Evolutionary conservation across 108 stramenopile genomes (phyloP), one percentile per base, ranked within the genome.

Genomic region (Hondaea fermentalgiana): DNA sequence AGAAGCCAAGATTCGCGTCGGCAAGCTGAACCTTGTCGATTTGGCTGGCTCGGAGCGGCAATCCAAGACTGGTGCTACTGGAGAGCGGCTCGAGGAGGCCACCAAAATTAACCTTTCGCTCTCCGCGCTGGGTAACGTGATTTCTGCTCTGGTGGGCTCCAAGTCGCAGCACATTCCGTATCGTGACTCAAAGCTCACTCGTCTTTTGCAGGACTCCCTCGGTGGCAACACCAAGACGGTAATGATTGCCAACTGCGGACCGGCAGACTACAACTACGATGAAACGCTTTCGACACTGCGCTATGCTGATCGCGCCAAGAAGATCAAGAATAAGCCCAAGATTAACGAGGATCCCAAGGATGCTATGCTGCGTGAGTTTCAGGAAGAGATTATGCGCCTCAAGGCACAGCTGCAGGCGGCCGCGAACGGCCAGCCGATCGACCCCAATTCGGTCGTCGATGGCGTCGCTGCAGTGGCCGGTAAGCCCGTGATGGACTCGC

Each of bases 251-350:
- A 96, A 96, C 89, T 98, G 97, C 57, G 98, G 98, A 4, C 98
- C 99, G 0, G 98, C 99, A 4, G 98, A 98, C 90, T 96, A 98
- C 87, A 99, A 99, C 90, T 94, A 97, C 88, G 98, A 99, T 90
- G 99, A 99, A 89, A 99, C 98, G 19, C 89, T 98, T 44, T 97
- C 97, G 0, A 99, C 99, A 35, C 92, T 99, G 42, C 96, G 96
- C 69, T 99, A 99, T 92, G 99, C 99, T 4, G 96, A 97, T 44
- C 96, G 99, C 51, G 98, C 99, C 35, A 99, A 99, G 93, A 97
- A 98, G 69, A 99, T 99, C 91, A 99, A 99, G 95, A 99, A 99
- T 88, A 97, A 95, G 91, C 98, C 99, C 5, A 93, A 97, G 90
- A 97, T 99, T 55, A 99, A 99, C 90, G 98, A 99, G 92, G 95